Evolutionary conservation across 2,329 filamentous ascomycete species (phyloP).

Genomic region (Pseudogymnoascus pannorum): DNA sequence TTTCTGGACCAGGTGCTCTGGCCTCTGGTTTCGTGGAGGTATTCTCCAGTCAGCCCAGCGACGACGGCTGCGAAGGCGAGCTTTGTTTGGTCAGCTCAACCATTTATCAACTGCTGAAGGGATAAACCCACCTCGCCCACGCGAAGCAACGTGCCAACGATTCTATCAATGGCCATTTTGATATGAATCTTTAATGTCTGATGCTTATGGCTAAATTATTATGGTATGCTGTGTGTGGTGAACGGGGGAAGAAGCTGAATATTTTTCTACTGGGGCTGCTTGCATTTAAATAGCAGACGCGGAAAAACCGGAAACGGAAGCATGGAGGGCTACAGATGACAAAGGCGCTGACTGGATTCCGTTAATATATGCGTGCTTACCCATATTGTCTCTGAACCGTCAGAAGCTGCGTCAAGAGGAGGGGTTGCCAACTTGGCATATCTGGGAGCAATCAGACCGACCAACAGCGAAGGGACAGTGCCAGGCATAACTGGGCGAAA

Average conservation of each 20-base stretch:
- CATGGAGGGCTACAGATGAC: not conserved
- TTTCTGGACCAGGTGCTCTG: slow-evolving; percentile 47
- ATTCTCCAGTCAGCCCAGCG: slow-evolving; percentile 60
- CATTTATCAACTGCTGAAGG: not conserved
- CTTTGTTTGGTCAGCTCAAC: slow-evolving; percentile 38
- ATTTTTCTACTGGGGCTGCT: not conserved
- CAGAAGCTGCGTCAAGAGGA: not conserved
- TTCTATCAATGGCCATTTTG: slow-evolving; percentile 34
- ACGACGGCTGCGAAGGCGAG: slow-evolving; percentile 67
- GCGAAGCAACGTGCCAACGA: slow-evolving; percentile 29
- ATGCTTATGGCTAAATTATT: not conserved
- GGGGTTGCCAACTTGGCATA: not conserved
- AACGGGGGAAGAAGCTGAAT: not conserved
- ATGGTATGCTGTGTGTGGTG: not conserved
- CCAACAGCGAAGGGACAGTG: not conserved
- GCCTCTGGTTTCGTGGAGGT: slow-evolving; percentile 44
- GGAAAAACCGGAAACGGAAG: not conserved
- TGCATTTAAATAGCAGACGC: not conserved
- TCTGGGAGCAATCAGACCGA: not conserved
- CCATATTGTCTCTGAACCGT: not conserved
- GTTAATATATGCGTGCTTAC: not conserved
- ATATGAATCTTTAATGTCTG: not conserved
- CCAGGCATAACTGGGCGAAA: not conserved
- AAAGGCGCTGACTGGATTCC: not conserved
- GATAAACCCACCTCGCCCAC: slow-evolving; percentile 22